Evolutionary conservation across 306 rosid species (phyloP), one percentile per base, ranked within the genome.

Genomic region (Cyamopsis tetragonoloba): DNA sequence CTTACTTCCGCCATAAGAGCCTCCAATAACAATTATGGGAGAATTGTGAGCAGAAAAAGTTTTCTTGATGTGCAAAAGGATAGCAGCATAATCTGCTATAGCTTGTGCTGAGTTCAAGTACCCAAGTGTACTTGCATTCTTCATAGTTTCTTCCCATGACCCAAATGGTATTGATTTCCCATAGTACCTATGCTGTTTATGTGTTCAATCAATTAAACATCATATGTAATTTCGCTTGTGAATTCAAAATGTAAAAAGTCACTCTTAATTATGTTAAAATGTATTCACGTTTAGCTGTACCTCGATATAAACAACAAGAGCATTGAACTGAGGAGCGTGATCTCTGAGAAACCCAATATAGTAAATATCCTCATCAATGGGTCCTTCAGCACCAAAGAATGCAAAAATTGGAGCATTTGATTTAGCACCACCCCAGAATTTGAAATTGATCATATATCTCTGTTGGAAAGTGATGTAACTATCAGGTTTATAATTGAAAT

Each of bases 1-100:
- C 78, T 38, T 78, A 86, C 91, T 86, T 83, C 91, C 88, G 7
- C 91, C 89, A 60, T 84, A 87, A 12, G 89, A 87, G 26, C 78
- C 89, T 56, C 93, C 87, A 4, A 82, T 10, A 47, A 82, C 88
- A 2, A 87, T 82, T 26, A 78, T 38, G 2, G 89, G 84, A 37
- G 86, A 87, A 39, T 60, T 41, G 0, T 67, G 48, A 13, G 83
- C 87, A 8, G 68, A 35, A 4, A 77, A 62, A 4, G 17, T 47
- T 35, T 67, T 5, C 75, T 85, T 85, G 7, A 87, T 24, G 56
- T 82, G 74, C 4, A 80, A 66, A 49, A 85, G 70, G n/a, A 87
- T 66, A 19, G 38, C 68, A 39, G 90, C 95, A 60, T 79, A 85
- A 35, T 87, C 88, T 71, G 90, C 95, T 24, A 78, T 4, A 13